A percentile compares a stretch with the other conserved stretches of the same genome.
phyloP scores from a whole-genome alignment of 2,329 filamentous ascomycete species.

The Sclerotinia minor region DNA sequence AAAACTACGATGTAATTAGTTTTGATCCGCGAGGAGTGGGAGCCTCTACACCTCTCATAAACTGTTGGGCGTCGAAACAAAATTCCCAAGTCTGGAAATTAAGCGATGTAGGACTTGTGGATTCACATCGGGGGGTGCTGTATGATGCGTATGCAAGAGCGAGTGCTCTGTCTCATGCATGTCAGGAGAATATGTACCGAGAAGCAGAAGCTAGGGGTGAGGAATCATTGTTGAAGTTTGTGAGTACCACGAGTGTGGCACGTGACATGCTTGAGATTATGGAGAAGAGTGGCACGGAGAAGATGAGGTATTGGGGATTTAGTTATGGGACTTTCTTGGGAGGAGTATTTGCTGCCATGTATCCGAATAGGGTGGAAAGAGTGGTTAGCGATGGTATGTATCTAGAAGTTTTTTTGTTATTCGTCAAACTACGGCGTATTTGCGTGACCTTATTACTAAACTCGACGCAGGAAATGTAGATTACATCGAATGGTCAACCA shows the following conservation, averaged over 20 bases:
- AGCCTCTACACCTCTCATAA: slow-evolving; percentile 49
- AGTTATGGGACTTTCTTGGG: slow-evolving; percentile 51
- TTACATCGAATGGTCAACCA: slow-evolving; percentile 35
- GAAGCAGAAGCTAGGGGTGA: slow-evolving; percentile 14
- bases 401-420: too few species aligned
- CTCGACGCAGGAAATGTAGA: slow-evolving; percentile 47
- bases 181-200: slow-evolving; percentile 27
- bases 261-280: slow-evolving; percentile 43
- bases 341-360: slow-evolving; percentile 48
- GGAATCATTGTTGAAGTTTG: slow-evolving; percentile 21
- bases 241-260: slow-evolving; percentile 39
- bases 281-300: slow-evolving; percentile 37
- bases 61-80: slow-evolving; percentile 51
- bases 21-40: slow-evolving; percentile 54
- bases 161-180: slow-evolving; percentile 48
- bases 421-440: too few species aligned
- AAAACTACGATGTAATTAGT: slow-evolving; percentile 52
- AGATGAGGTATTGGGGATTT: slow-evolving; percentile 52
- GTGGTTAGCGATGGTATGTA: slow-evolving; percentile 42
- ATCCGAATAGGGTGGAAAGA: slow-evolving; percentile 46
- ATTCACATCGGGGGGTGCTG: slow-evolving; percentile 49
- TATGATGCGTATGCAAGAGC: slow-evolving; percentile 51
- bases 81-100: slow-evolving; percentile 49
- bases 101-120: slow-evolving; percentile 48
- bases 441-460: slow-evolving; percentile 48